Evolutionary conservation across 768 basidiomycete genomes (phyloP), one percentile per base, ranked within the genome.

Genomic region (Scleroderma citrinum): DNA sequence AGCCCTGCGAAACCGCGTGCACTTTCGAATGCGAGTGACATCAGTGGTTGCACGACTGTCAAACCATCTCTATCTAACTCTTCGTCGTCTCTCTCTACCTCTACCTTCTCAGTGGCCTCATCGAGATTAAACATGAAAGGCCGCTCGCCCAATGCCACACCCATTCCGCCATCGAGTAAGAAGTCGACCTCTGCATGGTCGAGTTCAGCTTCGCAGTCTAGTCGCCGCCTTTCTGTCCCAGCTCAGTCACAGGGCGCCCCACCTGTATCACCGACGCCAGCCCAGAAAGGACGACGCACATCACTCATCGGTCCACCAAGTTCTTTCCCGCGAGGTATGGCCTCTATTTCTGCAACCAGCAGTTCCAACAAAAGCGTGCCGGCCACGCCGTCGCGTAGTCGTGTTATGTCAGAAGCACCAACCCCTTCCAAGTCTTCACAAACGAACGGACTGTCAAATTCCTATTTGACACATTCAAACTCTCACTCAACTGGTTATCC

Each of bases 91-190:
- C 46, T 52, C 44, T 58, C 58, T 24, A 69, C 61, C 26, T 46
- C 59, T 17, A 60, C 41, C 17, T 34, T 36, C 16, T 59, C 58
- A 51, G 49, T 68, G 38, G 20, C 53, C 13, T 64, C 60, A 11
- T 48, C 46, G 47, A 56, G 43, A 57, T 56, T 21, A 32, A 56
- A 48, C 17, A 17, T 38, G 46, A 56, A 57, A 46, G 45, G 53
- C 29, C 71, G 77, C 29, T 76, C 77, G 7, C 73, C 74, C n/a
- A 79, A 78, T 59, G 74, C 74, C 29, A 76, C 76, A 1, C 75
- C 79, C 10, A 61, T 76, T 35, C 76, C 78, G 12, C 56, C 66
- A 19, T 53, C 56, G 21, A 50, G 55, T 23, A 59, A 67, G 17
- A 77, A 74, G 47, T 67, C 70, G 2, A 59, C 58, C 14, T 70